Conservation (phyloP, 2,329 filamentous ascomycete species). For the Escovopsis weberi region DNA sequence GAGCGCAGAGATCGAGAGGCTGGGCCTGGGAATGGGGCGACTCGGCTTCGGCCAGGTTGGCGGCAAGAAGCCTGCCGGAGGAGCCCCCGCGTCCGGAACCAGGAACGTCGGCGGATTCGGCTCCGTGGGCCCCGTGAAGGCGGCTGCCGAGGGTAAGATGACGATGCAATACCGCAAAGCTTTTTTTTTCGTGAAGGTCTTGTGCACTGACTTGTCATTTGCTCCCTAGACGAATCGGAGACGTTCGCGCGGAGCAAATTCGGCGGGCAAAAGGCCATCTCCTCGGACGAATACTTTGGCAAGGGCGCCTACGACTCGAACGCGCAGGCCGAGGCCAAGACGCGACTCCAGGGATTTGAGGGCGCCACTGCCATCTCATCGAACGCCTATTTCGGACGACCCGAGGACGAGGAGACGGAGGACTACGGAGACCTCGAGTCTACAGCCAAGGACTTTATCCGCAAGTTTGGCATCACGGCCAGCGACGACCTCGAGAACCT, state of each 20-base stretch:
- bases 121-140: constrained; percentile 62
- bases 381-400: constrained; percentile 92
- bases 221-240: constrained; percentile 51
- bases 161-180: not conserved
- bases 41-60: constrained; percentile 82
- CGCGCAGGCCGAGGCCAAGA: constrained; percentile 73
- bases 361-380: constrained; percentile 85
- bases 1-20: constrained; percentile 67
- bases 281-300: constrained; percentile 95
- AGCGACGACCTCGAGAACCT: constrained; percentile 93
- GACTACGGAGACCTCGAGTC: constrained; percentile 84
- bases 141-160: constrained; percentile 48
- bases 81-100: constrained; percentile 31
- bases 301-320: constrained; percentile 73
- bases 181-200: not conserved
- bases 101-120: constrained; percentile 81
- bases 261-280: constrained; percentile 85
- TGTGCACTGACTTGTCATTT: not conserved
- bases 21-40: constrained; percentile 77
- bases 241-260: constrained; percentile 80
- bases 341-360: constrained; percentile 79
- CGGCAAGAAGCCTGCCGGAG: constrained; percentile 37
- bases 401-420: constrained; percentile 65
- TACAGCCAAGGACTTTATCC: constrained; percentile 92
- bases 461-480: constrained; percentile 88